Evolutionary conservation across 352 stramenopile species (phyloP).

Genomic region (Globisporangium yorkense): DNA sequence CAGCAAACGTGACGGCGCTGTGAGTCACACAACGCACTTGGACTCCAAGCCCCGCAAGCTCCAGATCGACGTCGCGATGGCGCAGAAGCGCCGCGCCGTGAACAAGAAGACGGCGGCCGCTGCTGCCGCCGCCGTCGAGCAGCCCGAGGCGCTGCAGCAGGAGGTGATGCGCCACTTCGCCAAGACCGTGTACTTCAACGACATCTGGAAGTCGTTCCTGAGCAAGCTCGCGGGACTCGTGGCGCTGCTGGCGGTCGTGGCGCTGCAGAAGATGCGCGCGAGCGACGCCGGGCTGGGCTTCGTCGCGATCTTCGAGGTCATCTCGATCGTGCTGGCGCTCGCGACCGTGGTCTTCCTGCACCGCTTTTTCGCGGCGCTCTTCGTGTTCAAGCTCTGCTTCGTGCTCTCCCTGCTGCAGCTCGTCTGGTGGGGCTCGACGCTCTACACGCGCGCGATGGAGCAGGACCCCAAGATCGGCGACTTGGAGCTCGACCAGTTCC

Average conservation of each 20-base stretch:
- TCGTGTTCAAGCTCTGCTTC: constrained; percentile 78
- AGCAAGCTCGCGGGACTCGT: constrained; percentile 71
- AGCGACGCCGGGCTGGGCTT: constrained; percentile 46
- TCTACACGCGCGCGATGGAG: constrained; percentile 40
- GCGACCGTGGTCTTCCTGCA: constrained; percentile 61
- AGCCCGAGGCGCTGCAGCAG: constrained; percentile 43
- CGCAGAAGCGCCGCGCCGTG: constrained; percentile 10
- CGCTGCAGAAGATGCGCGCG: constrained; percentile 53
- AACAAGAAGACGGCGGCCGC: constrained; percentile 10
- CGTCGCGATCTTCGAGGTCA: constrained; percentile 45
- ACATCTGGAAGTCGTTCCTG: constrained; percentile 78
- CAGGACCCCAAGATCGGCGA: constrained; percentile 46
- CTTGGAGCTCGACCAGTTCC: constrained; percentile 48
- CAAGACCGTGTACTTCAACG: constrained; percentile 85
- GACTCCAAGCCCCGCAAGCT: not conserved
- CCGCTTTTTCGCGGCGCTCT: constrained; percentile 47
- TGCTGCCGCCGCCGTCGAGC: constrained; percentile 7
- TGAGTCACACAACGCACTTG: not conserved
- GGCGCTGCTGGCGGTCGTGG: constrained; percentile 53
- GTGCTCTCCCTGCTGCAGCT: constrained; percentile 65
- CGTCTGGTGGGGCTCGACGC: constrained; percentile 54
- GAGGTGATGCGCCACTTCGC: constrained; percentile 72
- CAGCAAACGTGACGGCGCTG: too few relatives aligned
- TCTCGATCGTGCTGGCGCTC: constrained; percentile 50
- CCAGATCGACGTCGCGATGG: not conserved